Percentiles rank a stretch among this genome's conserved stretches.
phyloP scores from a whole-genome alignment of 805 yeast genomes.

The Schwanniomyces polymorphus region DNA sequence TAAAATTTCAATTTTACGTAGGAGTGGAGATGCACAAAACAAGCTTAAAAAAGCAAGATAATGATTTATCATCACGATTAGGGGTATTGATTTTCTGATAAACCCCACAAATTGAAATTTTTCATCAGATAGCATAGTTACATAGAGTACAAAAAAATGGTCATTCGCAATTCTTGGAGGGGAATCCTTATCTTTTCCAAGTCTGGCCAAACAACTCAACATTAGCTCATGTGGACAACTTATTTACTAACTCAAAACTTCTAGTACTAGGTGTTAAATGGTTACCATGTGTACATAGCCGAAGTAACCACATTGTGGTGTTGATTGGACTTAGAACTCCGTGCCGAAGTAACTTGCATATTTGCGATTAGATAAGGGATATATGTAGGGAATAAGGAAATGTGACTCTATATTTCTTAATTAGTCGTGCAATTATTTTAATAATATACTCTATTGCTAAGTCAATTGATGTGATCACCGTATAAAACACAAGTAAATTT shows the following conservation, averaged over 20 bases:
- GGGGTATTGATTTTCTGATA: not conserved
- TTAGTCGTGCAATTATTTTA: too few species aligned
- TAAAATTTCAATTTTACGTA: not conserved
- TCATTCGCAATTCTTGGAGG: not conserved
- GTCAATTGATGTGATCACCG: too few species aligned
- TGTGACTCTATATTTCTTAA: too few species aligned
- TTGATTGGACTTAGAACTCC: too few species aligned
- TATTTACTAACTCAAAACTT: not conserved
- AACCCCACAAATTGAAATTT: not conserved
- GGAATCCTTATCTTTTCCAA: not conserved
- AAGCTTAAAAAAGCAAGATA: not conserved
- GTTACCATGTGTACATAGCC: not conserved
- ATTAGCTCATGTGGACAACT: not conserved
- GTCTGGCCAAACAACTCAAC: not conserved
- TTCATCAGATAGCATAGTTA: not conserved
- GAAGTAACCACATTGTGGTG: not conserved
- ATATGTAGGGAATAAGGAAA: too few species aligned
- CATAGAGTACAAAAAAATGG: not conserved
- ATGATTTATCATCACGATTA: not conserved
- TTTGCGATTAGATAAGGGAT: too few species aligned
- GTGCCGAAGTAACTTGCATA: too few species aligned
- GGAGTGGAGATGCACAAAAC: not conserved
- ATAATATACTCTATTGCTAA: too few species aligned
- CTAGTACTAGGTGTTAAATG: not conserved
- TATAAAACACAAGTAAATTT: too few species aligned